Evolutionary conservation across 345 rosid species (phyloP).

Genomic region (Psidium friedrichsthalianum): DNA sequence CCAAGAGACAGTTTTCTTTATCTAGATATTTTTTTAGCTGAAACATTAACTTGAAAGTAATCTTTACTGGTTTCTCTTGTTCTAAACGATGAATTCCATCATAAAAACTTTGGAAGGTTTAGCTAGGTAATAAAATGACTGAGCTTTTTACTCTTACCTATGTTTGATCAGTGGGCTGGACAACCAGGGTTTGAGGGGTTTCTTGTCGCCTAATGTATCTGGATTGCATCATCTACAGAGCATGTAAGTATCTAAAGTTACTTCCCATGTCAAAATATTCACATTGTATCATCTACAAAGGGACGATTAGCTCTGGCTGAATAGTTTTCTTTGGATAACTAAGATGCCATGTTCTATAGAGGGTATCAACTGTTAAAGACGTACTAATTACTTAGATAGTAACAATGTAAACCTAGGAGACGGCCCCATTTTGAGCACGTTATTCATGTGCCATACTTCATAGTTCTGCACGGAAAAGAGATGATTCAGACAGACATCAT

Average conservation of each 20-base stretch:
- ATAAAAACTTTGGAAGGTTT: background rate
- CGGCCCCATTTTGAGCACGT: background rate
- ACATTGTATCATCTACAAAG: background rate
- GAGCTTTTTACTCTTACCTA: background rate
- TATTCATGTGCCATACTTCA: background rate
- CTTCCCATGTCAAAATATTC: background rate
- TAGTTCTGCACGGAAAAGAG: background rate
- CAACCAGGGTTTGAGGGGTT: constrained; percentile 87
- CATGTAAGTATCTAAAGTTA: constrained; percentile 45
- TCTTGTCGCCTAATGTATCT: constrained; percentile 64
- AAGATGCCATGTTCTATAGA: background rate
- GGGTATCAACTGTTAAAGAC: background rate
- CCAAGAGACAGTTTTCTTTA: background rate
- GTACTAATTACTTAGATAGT: background rate
- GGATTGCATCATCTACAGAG: constrained; percentile 62
- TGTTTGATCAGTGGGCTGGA: constrained; percentile 56
- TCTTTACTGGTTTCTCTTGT: background rate
- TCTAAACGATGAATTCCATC: background rate
- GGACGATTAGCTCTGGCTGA: background rate
- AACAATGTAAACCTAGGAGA: background rate
- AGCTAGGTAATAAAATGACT: background rate
- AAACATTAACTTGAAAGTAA: background rate
- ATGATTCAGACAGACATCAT: background rate
- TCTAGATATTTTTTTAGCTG: background rate
- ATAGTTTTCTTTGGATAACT: background rate